Evolutionary conservation across 768 basidiomycete species (phyloP).

Genomic region (Tubosaeta brunneosetosa): DNA sequence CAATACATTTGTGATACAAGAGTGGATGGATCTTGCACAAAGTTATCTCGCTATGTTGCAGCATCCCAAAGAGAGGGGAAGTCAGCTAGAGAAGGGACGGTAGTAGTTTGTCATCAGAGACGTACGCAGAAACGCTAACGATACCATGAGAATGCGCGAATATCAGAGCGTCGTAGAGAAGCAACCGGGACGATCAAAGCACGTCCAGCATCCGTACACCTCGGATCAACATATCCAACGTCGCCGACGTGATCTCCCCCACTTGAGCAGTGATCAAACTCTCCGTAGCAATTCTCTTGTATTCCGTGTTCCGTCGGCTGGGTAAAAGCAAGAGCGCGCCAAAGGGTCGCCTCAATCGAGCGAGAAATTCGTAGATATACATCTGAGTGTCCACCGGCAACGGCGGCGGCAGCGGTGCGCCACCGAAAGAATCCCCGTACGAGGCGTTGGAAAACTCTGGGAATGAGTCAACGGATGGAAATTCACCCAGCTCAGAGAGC

Average conservation of each 20-base stretch:
- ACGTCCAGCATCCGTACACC: not conserved
- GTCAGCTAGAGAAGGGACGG: no score
- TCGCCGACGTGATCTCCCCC: not conserved
- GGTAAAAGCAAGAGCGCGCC: not conserved
- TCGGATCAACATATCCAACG: not conserved
- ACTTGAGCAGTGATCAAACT: not conserved
- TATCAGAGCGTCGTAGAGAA: not conserved
- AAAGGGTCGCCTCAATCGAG: not conserved
- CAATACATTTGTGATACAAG: no score
- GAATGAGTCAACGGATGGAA: not conserved
- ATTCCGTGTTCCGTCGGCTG: not conserved
- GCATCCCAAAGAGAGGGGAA: no score
- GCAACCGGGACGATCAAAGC: not conserved
- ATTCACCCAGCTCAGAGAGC: not conserved
- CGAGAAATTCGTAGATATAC: not conserved
- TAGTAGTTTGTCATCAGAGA: no score
- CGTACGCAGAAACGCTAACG: no score
- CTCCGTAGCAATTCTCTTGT: not conserved
- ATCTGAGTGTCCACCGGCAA: not conserved
- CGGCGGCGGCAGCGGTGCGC: not conserved
- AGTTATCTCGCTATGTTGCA: no score
- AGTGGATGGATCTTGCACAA: no score
- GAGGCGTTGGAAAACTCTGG: not conserved
- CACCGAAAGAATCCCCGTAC: not conserved
- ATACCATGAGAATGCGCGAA: not conserved